phyloP scores from a whole-genome alignment of 2,329 filamentous ascomycete species.

The Colletotrichum sp. region DNA sequence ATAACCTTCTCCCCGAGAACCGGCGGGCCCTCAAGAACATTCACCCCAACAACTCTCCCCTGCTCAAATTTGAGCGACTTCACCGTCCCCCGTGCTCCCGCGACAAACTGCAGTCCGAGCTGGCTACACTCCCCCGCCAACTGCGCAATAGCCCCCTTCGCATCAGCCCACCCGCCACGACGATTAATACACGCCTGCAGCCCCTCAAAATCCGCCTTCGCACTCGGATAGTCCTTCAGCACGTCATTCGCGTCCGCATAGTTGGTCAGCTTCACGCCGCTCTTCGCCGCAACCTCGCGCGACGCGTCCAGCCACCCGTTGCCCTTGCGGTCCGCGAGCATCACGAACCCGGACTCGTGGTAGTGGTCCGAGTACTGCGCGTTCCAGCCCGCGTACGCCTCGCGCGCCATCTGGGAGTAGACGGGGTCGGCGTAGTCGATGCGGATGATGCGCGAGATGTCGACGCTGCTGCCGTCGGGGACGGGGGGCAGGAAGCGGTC shows the following conservation, averaged over 20 bases:
- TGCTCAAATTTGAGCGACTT: constrained; percentile 23
- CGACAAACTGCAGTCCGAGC: constrained; percentile 34
- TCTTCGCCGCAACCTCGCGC: constrained; percentile 21
- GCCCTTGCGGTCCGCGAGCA: constrained; percentile 26
- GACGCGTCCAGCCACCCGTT: constrained; percentile 21
- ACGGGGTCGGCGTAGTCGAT: constrained; percentile 68
- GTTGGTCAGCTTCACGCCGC: background rate
- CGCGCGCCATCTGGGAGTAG: constrained; percentile 63
- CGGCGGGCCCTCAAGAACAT: constrained; percentile 30
- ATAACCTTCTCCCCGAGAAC: constrained; percentile 56
- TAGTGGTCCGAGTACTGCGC: constrained; percentile 32
- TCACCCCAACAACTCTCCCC: constrained; percentile 27
- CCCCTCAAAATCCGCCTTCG: constrained; percentile 8
- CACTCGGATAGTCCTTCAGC: background rate
- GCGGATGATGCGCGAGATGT: constrained; percentile 45
- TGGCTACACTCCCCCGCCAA: constrained; percentile 29
- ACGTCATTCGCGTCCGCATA: constrained; percentile 33
- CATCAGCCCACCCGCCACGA: constrained; percentile 37
- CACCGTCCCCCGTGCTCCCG: constrained; percentile 32
- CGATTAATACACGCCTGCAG: constrained; percentile 25
- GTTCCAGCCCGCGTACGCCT: constrained; percentile 31
- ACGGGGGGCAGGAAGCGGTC: constrained; percentile 39
- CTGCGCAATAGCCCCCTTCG: constrained; percentile 28
- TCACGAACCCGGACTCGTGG: constrained; percentile 35
- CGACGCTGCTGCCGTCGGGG: constrained; percentile 42